Evolutionary conservation across 257 asterid genomes (phyloP), one percentile per base, ranked within the genome.

Genomic region (Datura wrightii): DNA sequence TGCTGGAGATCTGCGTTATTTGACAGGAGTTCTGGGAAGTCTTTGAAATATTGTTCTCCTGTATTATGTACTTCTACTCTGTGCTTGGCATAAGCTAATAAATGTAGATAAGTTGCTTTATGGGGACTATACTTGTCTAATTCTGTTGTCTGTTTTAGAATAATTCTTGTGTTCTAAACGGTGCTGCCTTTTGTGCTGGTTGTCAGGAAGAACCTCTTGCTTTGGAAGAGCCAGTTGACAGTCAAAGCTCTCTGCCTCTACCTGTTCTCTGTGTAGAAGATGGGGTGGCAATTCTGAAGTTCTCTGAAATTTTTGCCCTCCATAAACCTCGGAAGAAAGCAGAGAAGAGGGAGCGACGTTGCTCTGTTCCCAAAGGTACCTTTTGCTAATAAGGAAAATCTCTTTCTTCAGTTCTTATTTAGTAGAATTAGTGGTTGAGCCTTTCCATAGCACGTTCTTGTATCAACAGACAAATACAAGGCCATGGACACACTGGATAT

Each of bases 251-350:
- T 83, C 83, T 96, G 59, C 89, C 94, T 80, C 94, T 97, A 79
- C 99, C 99, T 85, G 87, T 97, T 86, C 98, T 97, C 85, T 95
- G 92, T 83, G 89, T 91, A 48, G 98, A 97, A 86, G 98, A 97
- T 85, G 99, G 98, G 48, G 85, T 85, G 89, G 95, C 90, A 62
- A 95, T 97, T 85, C 87, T 97, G 56, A 92, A 96, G 56, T 97
- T 97, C 91, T 97, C 99, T 74, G 98, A 97, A 88, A 94, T 97
- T 86, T 97, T 97, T 80, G 97, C 98, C 85, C 91, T 97, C 79
- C 91, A 90, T 39, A 92, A 93, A 85, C 96, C 98, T 63, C 72
- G 86, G 76, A 95, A 89, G 86, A 88, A 90, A 86, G 87, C 91
- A 42, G 87, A 90, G 83, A 97, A 94, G 91, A 91, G 95, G 91